phyloP scores from a whole-genome alignment of 2,329 filamentous ascomycete genomes.

The Paecilomyces sp. region DNA sequence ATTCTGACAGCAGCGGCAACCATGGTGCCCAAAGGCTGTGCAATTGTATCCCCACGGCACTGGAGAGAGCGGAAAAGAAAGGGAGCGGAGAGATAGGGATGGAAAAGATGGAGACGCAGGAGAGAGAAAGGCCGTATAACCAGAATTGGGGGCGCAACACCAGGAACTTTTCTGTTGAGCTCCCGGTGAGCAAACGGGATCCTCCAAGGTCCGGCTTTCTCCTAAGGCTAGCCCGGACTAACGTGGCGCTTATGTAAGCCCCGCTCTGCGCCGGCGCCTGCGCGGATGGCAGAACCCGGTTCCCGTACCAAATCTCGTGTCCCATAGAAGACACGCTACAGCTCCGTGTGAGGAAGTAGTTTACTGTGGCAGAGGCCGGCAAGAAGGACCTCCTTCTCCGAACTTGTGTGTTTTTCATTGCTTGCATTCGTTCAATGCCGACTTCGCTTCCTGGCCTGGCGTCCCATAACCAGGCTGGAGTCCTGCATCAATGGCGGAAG shows the following conservation, averaged over 20 bases:
- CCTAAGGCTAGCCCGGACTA: slow-evolving; percentile 10
- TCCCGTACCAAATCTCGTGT: slow-evolving; percentile 10
- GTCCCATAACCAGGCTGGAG: slow-evolving; percentile 24
- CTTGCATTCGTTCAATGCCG: slow-evolving; percentile 19
- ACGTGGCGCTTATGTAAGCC: slow-evolving; percentile 4
- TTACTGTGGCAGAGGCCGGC: not conserved
- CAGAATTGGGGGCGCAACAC: slow-evolving; percentile 20
- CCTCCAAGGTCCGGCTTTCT: slow-evolving; percentile 15
- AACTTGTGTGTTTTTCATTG: slow-evolving; percentile 9
- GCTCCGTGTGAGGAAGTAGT: not conserved
- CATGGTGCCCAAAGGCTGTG: slow-evolving; percentile 40
- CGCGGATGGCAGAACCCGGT: slow-evolving; percentile 11
- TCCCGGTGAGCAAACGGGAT: slow-evolving; percentile 31
- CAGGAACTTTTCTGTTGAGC: slow-evolving; percentile 37
- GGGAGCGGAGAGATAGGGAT: slow-evolving; percentile 11
- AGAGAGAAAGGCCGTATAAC: slow-evolving; percentile 18
- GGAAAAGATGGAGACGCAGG: slow-evolving; percentile 12
- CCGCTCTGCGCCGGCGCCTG: slow-evolving; percentile 1
- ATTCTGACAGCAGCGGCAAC: slow-evolving; percentile 45
- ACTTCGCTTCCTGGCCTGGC: slow-evolving; percentile 14
- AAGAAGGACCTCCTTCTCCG: slow-evolving; percentile 7
- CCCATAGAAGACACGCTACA: slow-evolving; percentile 10
- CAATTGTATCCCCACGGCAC: slow-evolving; percentile 8
- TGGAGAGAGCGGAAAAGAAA: slow-evolving; percentile 5
- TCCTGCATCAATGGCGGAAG: slow-evolving; percentile 36